A percentile compares a stretch with the other conserved stretches of the same genome.
Conservation (phyloP, 2,329 filamentous ascomycete genomes). For the Lecanicillium sp. region DNA sequence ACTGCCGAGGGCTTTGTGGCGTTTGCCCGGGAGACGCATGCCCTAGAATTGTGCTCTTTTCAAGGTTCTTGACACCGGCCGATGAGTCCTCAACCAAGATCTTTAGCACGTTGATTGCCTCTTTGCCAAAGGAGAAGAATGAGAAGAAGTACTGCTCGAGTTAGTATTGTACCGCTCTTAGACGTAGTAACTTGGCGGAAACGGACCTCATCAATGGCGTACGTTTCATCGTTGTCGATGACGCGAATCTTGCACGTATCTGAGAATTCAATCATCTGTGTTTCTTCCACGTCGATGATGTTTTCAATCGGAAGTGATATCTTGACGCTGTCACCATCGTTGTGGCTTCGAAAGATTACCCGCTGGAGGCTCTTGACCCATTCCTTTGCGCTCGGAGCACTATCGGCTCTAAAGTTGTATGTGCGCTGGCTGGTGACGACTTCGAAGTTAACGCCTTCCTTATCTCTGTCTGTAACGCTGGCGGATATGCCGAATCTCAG, state of each 20-base stretch:
- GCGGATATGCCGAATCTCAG: constrained; percentile 86
- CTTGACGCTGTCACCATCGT: constrained; percentile 95
- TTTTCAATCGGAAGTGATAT: constrained; percentile 85
- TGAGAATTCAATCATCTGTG: constrained; percentile 81
- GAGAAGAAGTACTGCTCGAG: constrained; percentile 81
- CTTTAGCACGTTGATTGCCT: constrained; percentile 72
- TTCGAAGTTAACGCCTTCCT: constrained; percentile 69
- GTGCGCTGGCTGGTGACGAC: constrained; percentile 76
- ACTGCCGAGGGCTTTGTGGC: not conserved
- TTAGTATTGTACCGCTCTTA: constrained; percentile 4
- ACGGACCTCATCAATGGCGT: constrained; percentile 82
- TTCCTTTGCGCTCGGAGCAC: constrained; percentile 78
- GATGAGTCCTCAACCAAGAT: constrained; percentile 61
- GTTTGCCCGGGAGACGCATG: too few species aligned
- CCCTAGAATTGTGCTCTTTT: constrained; percentile 7
- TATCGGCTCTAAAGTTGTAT: constrained; percentile 87
- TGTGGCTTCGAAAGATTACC: constrained; percentile 91
- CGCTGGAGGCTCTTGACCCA: constrained; percentile 94
- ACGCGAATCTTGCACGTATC: constrained; percentile 92
- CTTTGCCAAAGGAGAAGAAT: constrained; percentile 80
- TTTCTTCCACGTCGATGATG: constrained; percentile 87
- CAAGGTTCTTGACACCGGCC: constrained; percentile 21
- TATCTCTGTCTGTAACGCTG: constrained; percentile 67
- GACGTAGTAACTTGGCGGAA: not conserved
- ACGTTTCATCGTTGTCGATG: constrained; percentile 89